Evolutionary conservation across 495 filamentous ascomycete species (phyloP).

Genomic region (Aspergillus leporis): DNA sequence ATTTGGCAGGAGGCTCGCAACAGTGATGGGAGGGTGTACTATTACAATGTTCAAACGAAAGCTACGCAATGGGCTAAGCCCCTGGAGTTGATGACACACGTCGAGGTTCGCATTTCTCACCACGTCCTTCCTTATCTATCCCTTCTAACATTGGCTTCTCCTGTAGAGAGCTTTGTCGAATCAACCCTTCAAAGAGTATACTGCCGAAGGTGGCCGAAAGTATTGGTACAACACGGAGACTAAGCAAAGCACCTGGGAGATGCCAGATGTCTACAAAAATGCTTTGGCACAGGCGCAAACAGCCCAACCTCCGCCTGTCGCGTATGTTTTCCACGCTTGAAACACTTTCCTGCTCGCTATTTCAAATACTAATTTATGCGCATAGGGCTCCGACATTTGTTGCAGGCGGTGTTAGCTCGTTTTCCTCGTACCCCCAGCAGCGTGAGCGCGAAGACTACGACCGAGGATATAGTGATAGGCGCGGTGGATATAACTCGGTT

Average conservation of each 20-base stretch:
- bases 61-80: conserved; percentile 94
- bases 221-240: conserved; percentile 94
- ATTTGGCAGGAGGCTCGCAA: conserved; percentile 85
- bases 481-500: conserved; percentile 59
- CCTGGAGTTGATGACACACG: conserved; percentile 79
- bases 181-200: conserved; percentile 93
- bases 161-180: conserved; percentile 73
- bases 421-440: conserved; percentile 48
- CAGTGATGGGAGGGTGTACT: conserved; percentile 85
- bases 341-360: neutral
- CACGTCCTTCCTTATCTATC: neutral
- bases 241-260: conserved; percentile 92
- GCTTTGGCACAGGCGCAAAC: conserved; percentile 60
- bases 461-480: conserved; percentile 62
- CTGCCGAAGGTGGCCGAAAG: conserved; percentile 77
- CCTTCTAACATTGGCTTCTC: conserved; percentile 8
- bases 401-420: conserved; percentile 60
- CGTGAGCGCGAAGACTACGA: conserved; percentile 58
- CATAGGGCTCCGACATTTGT: conserved; percentile 66
- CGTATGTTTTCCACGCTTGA: conserved; percentile 52
- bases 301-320: conserved; percentile 47
- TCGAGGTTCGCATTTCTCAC: conserved; percentile 63
- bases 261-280: conserved; percentile 81
- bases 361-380: conserved; percentile 25
- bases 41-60: conserved; percentile 85